A percentile compares a stretch with the other conserved stretches of the same genome.
phyloP scores from a whole-genome alignment of 1,284 basidiomycete species.

The Papiliotrema nemorosa region DNA sequence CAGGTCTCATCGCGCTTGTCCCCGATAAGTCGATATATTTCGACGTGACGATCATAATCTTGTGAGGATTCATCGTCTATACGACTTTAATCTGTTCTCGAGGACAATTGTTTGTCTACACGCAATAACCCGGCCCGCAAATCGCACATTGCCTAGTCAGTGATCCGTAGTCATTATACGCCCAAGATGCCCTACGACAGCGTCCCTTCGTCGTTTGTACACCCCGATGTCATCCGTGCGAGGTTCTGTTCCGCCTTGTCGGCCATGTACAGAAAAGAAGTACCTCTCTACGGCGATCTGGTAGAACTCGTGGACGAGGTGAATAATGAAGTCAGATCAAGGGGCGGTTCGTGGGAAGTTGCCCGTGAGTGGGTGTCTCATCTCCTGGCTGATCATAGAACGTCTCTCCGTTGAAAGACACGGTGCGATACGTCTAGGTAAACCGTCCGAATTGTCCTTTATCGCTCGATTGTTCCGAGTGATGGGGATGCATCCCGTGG shows the following conservation, averaged over 20 bases:
- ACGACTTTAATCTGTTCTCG: too few relatives aligned
- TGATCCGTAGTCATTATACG: too few relatives aligned
- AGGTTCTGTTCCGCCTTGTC: constrained; percentile 44
- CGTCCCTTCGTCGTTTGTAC: constrained; percentile 10
- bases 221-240: constrained; percentile 42
- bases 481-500: constrained; percentile 50
- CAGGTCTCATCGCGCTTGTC: too few relatives aligned
- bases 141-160: too few relatives aligned
- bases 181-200: constrained; percentile 1
- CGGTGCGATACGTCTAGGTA: constrained; percentile 51
- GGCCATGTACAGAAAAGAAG: constrained; percentile 48
- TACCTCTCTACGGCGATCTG: constrained; percentile 51
- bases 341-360: constrained; percentile 9
- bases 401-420: constrained; percentile 49
- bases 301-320: constrained; percentile 47
- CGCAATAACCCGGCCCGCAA: too few relatives aligned
- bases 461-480: constrained; percentile 46
- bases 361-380: constrained; percentile 9
- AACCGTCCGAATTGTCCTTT: constrained; percentile 40
- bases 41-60: too few relatives aligned
- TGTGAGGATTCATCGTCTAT: too few relatives aligned
- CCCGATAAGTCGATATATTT: too few relatives aligned
- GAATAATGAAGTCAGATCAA: constrained; percentile 24
- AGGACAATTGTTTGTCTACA: too few relatives aligned
- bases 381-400: constrained; percentile 19